Conservation (phyloP, 805 yeast genomes). For the Komagataella populi region DNA sequence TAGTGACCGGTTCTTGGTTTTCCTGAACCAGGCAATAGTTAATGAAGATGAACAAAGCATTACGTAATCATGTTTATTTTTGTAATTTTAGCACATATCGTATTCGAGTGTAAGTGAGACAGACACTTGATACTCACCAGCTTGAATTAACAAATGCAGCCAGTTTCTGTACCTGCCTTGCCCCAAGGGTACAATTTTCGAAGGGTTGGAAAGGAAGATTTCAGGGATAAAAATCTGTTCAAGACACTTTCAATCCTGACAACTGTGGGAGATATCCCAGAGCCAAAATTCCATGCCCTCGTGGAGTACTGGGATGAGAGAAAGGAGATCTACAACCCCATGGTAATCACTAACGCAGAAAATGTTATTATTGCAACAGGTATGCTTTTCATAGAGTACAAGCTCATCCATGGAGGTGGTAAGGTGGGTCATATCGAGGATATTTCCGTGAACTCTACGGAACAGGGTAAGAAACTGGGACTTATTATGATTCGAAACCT, state of each 20-base stretch:
- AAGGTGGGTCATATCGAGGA: constrained; percentile 91
- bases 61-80: not conserved
- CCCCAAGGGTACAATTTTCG: constrained; percentile 67
- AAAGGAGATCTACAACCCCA: constrained; percentile 45
- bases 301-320: constrained; percentile 44
- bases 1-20: not conserved
- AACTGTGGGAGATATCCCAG: constrained; percentile 62
- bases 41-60: not conserved
- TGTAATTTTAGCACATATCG: not conserved
- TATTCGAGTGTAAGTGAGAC: not conserved
- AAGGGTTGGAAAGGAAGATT: constrained; percentile 40
- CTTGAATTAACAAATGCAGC: not conserved
- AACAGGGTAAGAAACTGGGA: constrained; percentile 83
- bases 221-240: constrained; percentile 38
- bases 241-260: constrained; percentile 59
- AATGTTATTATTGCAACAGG: constrained; percentile 73
- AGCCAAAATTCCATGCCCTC: constrained; percentile 32
- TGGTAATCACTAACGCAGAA: constrained; percentile 45
- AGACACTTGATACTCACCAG: not conserved
- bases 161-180: constrained; percentile 9
- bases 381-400: constrained; percentile 63
- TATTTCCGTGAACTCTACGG: constrained; percentile 60
- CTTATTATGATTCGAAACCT: constrained; percentile 47
- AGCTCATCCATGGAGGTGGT: constrained; percentile 76
- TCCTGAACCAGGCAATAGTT: not conserved